Evolutionary conservation across 306 rosid genomes (phyloP), one percentile per base, ranked within the genome.

Genomic region (Trifolium repens): DNA sequence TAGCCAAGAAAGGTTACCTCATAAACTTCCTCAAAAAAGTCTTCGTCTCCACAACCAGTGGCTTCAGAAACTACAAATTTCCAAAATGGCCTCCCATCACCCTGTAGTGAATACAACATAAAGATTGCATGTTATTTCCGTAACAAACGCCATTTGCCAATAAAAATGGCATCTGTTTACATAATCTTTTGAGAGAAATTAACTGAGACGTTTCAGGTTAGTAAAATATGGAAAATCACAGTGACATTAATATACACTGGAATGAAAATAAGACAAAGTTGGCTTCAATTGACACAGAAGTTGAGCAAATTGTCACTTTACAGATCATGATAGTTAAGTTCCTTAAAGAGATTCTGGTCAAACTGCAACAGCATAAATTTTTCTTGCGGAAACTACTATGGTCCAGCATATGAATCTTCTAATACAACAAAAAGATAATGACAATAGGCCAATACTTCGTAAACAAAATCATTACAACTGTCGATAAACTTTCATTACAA

Each of bases 1-100:
- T 53, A 72, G 40, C 40, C 4, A 43, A 78, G 78, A 76, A 71
- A 70, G 22, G 14, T 75, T 69, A 91, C 98, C 98, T 89, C 87
- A 64, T 90, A 92, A 64, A 94, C 96, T 74, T 94, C 96, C 86
- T 91, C 96, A 80, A 94, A 94, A 78, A 89, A 94, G 77, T 75
- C 85, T 67, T 79, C 76, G 78, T 91, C 81, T 67, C 87, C 76
- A 84, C 92, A 91, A 54, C 96, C 98, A 10, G 96, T 94, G 78
- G 98, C 96, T 83, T 94, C 91, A 30, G 98, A 87, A 77, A 94
- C 97, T 71, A 94, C 92, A 69, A 89, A 88, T 82, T 86, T 94
- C 98, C 98, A 94, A 84, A 94, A 94, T 54, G 98, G 96, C 81
- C 96, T 90, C 76, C 97, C 98, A 78, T 94, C 98, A 79, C 98